A percentile compares a stretch with the other conserved stretches of the same genome.
Conservation (phyloP, 805 yeast genomes). For the Yarrowia osloensis region DNA sequence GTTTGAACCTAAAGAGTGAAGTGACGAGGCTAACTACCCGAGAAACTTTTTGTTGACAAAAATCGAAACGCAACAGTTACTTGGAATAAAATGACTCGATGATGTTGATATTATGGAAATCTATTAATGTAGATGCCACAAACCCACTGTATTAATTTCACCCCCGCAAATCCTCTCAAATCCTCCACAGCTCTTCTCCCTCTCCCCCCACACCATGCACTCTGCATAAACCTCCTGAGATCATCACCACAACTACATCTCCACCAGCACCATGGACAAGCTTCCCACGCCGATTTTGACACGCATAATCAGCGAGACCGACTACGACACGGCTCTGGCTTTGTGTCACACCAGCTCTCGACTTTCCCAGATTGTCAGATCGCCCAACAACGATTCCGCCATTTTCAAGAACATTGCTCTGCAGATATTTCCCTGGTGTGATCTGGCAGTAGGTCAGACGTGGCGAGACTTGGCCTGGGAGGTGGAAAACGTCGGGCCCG, state of each 20-base stretch:
- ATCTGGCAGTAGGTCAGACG: not conserved
- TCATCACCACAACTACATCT: not conserved
- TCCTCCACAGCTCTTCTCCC: too few species aligned
- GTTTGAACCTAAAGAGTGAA: not conserved
- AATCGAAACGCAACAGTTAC: too few species aligned
- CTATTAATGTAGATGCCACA: too few species aligned
- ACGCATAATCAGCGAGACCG: not conserved
- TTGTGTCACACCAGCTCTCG: not conserved
- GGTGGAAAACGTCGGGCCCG: conserved; percentile 17
- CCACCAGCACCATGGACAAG: not conserved
- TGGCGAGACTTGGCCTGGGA: conserved; percentile 20
- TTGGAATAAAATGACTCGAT: too few species aligned
- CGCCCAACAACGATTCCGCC: conserved; percentile 20
- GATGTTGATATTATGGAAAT: too few species aligned
- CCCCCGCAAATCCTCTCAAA: too few species aligned
- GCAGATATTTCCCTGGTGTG: not conserved
- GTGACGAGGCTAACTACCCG: too few species aligned
- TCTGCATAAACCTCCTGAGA: not conserved
- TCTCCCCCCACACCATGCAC: not conserved
- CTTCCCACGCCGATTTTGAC: not conserved
- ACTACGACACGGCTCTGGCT: conserved; percentile 15
- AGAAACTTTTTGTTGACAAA: too few species aligned
- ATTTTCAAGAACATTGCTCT: conserved; percentile 13
- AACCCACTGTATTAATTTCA: too few species aligned
- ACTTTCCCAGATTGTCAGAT: not conserved